Base-by-base conservation (phyloP, 257 asterid species). In the Lithospermum erythrorhizon region DNA sequence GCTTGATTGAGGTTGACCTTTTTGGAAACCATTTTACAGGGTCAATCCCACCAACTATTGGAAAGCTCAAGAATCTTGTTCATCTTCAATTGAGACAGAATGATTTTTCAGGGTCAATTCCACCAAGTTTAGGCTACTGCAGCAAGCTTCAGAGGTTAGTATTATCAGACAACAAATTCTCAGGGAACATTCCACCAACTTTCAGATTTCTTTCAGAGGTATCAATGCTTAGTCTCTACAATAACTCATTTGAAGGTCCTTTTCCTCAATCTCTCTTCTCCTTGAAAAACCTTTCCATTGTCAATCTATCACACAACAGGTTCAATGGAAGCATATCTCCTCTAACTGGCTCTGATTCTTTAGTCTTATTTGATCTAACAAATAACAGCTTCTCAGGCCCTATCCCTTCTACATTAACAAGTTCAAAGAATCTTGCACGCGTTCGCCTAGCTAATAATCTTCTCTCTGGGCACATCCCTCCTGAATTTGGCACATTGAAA, bases 111-210 rank as follows among this genome's bases (percentile, higher is more conserved):
- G 98, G 95, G 10, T 52, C 84, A 7, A 87, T 90, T 41, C 96
- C 96, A 7, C 72, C 89, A 11, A 83, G 94, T 71, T 60, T 90
- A 22, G 95, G 96, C 58, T 75, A 83, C 77, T 87, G 98, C 83
- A 78, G 76, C 30, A 83, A 84, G 85, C 91, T 87, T 63, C 81
- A 79, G 70, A 63, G 78, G 52, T 73, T 90, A 16, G 87, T 69
- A 15, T 73, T 90, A 67, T 87, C 94, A 21, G 96, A 90, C 73
- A 90, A 90, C 83, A 85, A 80, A 68, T 84, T 87, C 29, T 70
- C 95, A 0, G 98, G 96, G 61, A 58, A 86, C 21, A 17, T 87
- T 16, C 96, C 98, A 58, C 73, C 83, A 21, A 83, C 96, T 9
- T 65, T 90, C 6, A 70, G 84, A 24, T 82, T 79, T 61, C 87